Percentiles rank a stretch among this genome's conserved stretches.
Evolutionary conservation across 2,329 filamentous ascomycete genomes (phyloP).

Genomic region (Grosmannia penicillata): DNA sequence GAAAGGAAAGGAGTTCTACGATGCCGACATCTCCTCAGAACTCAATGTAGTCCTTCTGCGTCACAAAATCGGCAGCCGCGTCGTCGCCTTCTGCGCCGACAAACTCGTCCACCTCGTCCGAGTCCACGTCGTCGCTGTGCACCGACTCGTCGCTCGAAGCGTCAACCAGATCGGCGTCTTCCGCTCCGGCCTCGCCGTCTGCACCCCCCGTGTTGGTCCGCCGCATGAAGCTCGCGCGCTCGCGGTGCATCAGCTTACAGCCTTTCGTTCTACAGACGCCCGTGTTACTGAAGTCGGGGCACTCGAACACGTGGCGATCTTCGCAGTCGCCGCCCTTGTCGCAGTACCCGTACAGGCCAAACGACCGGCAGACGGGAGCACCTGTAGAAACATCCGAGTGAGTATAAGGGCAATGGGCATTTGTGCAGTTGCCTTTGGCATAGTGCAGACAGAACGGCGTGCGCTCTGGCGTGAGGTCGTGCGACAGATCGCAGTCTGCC

Average conservation of each 20-base stretch:
- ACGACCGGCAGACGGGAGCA: slow-evolving; percentile 69
- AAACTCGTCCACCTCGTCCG: slow-evolving; percentile 56
- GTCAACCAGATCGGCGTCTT: slow-evolving; percentile 47
- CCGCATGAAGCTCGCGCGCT: slow-evolving; percentile 68
- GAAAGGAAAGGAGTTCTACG: no score
- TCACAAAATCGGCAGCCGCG: slow-evolving; percentile 36
- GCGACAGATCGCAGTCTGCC: slow-evolving; percentile 76
- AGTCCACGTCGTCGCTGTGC: slow-evolving; percentile 67
- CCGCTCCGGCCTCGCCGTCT: slow-evolving; percentile 16
- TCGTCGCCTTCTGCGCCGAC: slow-evolving; percentile 38
- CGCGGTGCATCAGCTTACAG: slow-evolving; percentile 77
- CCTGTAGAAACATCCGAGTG: slow-evolving; percentile 66
- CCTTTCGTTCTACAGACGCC: slow-evolving; percentile 67
- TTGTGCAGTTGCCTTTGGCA: slow-evolving; percentile 78
- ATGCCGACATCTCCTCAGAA: slow-evolving; percentile 19
- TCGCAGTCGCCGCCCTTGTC: slow-evolving; percentile 63
- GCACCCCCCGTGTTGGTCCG: slow-evolving; percentile 41
- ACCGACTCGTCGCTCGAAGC: slow-evolving; percentile 66
- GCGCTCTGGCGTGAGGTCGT: slow-evolving; percentile 70
- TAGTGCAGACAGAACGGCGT: slow-evolving; percentile 83
- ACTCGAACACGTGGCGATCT: slow-evolving; percentile 82
- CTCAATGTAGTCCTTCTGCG: slow-evolving; percentile 45
- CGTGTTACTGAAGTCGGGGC: slow-evolving; percentile 86
- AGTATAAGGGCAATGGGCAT: slow-evolving; percentile 71
- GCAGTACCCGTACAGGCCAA: slow-evolving; percentile 82